phyloP scores from a whole-genome alignment of 352 stramenopile species.

The Pythium aphanidermatum region DNA sequence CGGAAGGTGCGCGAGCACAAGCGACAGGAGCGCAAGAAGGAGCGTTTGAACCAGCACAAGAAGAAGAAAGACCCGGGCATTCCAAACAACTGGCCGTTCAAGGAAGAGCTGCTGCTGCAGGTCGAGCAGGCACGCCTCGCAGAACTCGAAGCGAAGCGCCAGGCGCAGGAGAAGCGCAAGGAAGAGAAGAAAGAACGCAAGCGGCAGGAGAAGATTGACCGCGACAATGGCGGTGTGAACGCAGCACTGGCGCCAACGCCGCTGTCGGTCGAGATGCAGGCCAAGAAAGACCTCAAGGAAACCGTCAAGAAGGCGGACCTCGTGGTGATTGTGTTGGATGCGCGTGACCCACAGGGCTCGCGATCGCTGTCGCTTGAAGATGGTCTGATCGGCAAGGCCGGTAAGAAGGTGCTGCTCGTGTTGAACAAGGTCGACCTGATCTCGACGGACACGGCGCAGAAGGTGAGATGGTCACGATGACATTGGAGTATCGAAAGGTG shows the following conservation, averaged over 20 bases:
- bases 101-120: constrained; percentile 90
- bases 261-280: constrained; percentile 67
- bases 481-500: constrained; percentile 42
- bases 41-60: constrained; percentile 83
- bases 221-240: constrained; percentile 19
- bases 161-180: constrained; percentile 54
- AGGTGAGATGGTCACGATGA: constrained; percentile 23
- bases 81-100: constrained; percentile 98
- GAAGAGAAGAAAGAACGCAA: constrained; percentile 73
- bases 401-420: constrained; percentile 97
- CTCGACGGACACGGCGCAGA: constrained; percentile 78
- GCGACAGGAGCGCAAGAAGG: constrained; percentile 92
- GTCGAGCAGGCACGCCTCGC: constrained; percentile 74
- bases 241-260: constrained; percentile 34
- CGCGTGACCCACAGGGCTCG: constrained; percentile 95
- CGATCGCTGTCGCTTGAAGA: constrained; percentile 93
- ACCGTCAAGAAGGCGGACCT: constrained; percentile 56
- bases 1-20: constrained; percentile 92
- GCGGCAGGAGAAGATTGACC: constrained; percentile 24
- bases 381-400: constrained; percentile 89
- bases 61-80: constrained; percentile 97
- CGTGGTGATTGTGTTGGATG: constrained; percentile 92
- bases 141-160: constrained; percentile 54
- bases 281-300: constrained; percentile 76
- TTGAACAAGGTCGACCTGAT: constrained; percentile 99